Evolutionary conservation across 441 rosid species (phyloP), one percentile per base, ranked within the genome.

Genomic region (Theobroma grandiflorum): DNA sequence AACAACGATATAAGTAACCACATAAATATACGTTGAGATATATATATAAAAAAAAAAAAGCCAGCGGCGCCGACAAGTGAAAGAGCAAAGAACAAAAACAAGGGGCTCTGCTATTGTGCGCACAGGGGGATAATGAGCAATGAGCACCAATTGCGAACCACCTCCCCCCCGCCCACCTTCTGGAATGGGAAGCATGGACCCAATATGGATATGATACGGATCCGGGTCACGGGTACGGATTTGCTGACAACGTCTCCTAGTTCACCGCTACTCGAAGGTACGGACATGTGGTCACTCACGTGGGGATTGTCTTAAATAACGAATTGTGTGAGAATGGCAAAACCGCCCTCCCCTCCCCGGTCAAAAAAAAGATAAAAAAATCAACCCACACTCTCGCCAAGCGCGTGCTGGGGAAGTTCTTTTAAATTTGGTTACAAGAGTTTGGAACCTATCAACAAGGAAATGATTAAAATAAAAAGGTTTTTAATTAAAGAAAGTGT

Each of bases 41-140:
- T 35, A 1, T 2, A 14, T 57, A 14, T 33, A 20, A 42, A 33
- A 15, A 40, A 40, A 77, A 3, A 18, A 70, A 61, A 18, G 55
- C 63, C 76, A 78, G 70, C 84, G 81, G 83, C 83, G 74, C 80
- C 84, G 80, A 69, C 81, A 8, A 78, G 70, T 11, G n/a, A 12
- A 52, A 35, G 15, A 20, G 47, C 4, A 33, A 33, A 43, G 38
- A 11, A 0, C 12, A 8, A 16, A 40, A 9, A 49, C 55, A 31
- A 63, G 45, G 79, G 63, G 58, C 18, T 43, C 10, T 12, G 50
- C 83, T 69, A 76, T 59, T 35, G 83, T 77, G 74, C 61, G 50
- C 69, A 53, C 8, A 47, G 11, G 9, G 74, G 11, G 9, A 33
- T 61, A 31, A 4, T 61, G 18, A 61, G 5, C 65, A 14, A 61